Conservation (phyloP, 495 filamentous ascomycete genomes). For the Trichodelitschia bisporula region DNA sequence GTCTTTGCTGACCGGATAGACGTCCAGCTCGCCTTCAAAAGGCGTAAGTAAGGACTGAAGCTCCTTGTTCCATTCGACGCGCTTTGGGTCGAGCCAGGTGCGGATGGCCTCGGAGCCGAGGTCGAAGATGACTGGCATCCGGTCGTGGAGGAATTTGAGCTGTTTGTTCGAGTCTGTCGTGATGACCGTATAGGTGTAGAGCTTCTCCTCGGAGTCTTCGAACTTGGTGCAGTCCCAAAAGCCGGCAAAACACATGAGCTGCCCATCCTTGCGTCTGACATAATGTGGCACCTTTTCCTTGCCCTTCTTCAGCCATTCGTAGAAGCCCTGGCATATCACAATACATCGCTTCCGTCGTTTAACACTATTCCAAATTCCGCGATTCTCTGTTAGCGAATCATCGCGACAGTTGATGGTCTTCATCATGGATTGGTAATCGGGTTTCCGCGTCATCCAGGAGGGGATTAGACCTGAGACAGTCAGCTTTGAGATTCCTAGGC, state of each 20-base stretch:
- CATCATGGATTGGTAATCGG: constrained; percentile 49
- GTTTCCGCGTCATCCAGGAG: constrained; percentile 70
- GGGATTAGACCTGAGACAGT: constrained; percentile 42
- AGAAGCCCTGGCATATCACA: constrained; percentile 76
- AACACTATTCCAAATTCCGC: constrained; percentile 81
- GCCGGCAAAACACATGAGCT: constrained; percentile 73
- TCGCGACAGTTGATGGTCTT: constrained; percentile 91
- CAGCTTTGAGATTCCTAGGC: not conserved
- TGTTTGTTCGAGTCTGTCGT: constrained; percentile 66
- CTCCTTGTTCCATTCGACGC: constrained; percentile 48
- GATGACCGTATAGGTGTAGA: constrained; percentile 77
- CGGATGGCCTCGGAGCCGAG: constrained; percentile 42
- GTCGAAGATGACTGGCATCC: constrained; percentile 88
- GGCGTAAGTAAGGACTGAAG: constrained; percentile 55
- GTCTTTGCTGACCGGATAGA: constrained; percentile 65
- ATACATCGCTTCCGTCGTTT: constrained; percentile 72
- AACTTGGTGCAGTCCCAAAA: constrained; percentile 76
- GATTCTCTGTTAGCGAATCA: constrained; percentile 51
- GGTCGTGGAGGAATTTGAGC: constrained; percentile 64
- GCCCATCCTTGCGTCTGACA: constrained; percentile 53
- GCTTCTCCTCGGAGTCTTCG: constrained; percentile 38
- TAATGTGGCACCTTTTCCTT: constrained; percentile 70
- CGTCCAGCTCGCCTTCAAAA: constrained; percentile 55
- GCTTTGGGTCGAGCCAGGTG: constrained; percentile 56
- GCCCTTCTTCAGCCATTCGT: constrained; percentile 79